A percentile compares a stretch with the other conserved stretches of the same genome.
phyloP scores from a whole-genome alignment of 73 alveolate genomes.

The Stentor coeruleus region DNA sequence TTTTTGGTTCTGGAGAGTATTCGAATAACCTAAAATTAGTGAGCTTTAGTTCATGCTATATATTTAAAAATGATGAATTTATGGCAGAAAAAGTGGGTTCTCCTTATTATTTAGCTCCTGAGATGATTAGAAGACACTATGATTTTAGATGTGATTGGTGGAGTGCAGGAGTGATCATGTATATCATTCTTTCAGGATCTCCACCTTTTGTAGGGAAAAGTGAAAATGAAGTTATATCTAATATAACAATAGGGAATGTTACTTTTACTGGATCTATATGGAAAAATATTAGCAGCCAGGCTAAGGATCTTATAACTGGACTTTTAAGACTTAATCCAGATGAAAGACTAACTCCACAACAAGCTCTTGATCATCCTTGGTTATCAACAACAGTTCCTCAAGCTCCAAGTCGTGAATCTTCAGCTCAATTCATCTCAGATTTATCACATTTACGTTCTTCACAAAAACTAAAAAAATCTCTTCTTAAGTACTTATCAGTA shows the following conservation, averaged over 20 bases:
- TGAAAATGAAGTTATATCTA: neutral
- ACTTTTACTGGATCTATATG: slow-evolving; percentile 45
- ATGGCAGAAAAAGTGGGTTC: slow-evolving; percentile 48
- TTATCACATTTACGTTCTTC: too few species aligned
- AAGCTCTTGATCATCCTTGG: slow-evolving; percentile 7
- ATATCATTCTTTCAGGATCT: slow-evolving; percentile 27
- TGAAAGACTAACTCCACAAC: neutral
- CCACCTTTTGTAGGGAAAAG: slow-evolving; percentile 39
- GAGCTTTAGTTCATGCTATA: too few species aligned
- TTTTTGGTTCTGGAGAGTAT: too few species aligned
- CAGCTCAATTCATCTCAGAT: too few species aligned
- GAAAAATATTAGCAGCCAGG: slow-evolving; percentile 42
- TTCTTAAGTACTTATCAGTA: too few species aligned
- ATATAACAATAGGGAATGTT: slow-evolving; percentile 11
- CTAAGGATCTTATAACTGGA: neutral
- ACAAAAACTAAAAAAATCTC: too few species aligned
- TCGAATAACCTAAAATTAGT: too few species aligned
- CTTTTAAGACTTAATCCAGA: neutral
- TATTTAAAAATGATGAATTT: too few species aligned
- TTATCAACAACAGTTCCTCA: neutral
- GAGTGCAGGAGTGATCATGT: slow-evolving; percentile 34
- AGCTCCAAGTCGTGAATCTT: slow-evolving; percentile 4
- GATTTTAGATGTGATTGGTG: slow-evolving; percentile 35
- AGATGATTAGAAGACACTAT: slow-evolving; percentile 25
- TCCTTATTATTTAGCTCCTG: slow-evolving; percentile 50